These are phyloP conservation scores for Globisporangium nagaii DNA, from an alignment of 352 stramenopile species.

Conservation along the genomic window DNA sequence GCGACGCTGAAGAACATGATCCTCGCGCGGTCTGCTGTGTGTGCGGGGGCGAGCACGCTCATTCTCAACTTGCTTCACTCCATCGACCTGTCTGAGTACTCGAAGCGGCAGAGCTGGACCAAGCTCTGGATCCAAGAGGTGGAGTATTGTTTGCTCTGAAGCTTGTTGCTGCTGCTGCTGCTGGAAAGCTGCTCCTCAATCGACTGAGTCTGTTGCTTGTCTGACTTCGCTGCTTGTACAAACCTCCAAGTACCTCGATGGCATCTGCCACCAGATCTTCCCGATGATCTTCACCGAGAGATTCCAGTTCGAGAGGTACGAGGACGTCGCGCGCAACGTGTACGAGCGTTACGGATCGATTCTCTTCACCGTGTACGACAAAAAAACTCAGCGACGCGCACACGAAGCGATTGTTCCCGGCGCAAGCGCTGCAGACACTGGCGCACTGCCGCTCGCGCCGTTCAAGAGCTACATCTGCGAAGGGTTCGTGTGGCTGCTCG, in stretches of 20 bases:
- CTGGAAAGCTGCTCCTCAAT: too few relatives aligned
- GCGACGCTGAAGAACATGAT: conserved; percentile 47
- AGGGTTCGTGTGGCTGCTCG: conserved; percentile 27
- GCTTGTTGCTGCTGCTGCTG: neutral
- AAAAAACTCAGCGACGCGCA: neutral
- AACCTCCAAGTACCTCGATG: conserved; percentile 51
- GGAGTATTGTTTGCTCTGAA: neutral
- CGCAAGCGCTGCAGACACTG: neutral
- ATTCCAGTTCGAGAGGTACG: conserved; percentile 50
- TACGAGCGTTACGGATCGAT: conserved; percentile 49
- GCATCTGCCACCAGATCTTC: conserved; percentile 66
- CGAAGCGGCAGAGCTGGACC: conserved; percentile 16
- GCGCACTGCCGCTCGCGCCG: conserved; percentile 27
- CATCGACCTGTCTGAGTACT: conserved; percentile 32
- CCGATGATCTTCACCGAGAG: conserved; percentile 52
- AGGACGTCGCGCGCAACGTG: conserved; percentile 45
- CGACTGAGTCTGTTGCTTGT: neutral
- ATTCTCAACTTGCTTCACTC: conserved; percentile 69
- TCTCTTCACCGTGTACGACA: conserved; percentile 24
- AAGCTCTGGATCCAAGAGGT: conserved; percentile 70
- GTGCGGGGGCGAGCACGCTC: conserved; percentile 50
- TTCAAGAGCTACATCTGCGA: conserved; percentile 40
- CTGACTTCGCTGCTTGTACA: neutral
- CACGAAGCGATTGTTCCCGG: neutral
- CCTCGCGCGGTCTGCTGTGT: conserved; percentile 43